These are phyloP conservation scores for Leccinum disarticulatum DNA, from an alignment of 768 basidiomycete species.

Conservation along the genomic window DNA sequence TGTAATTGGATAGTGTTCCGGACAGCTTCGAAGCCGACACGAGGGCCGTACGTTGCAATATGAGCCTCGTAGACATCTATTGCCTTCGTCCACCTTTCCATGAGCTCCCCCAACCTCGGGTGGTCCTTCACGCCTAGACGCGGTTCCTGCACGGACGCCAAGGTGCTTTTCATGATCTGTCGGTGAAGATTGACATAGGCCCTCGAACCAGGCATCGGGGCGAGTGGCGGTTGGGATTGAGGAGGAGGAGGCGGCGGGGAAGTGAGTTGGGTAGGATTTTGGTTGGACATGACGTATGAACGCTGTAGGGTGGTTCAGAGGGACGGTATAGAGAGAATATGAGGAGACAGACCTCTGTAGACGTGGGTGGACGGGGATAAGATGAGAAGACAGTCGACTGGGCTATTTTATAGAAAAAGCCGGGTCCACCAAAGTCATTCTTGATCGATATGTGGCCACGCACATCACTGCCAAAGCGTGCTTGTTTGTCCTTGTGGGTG, in stretches of 20 bases:
- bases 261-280: slow-evolving; percentile 10
- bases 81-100: slow-evolving; percentile 15
- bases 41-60: slow-evolving; percentile 21
- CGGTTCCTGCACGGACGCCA: slow-evolving; percentile 23
- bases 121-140: neutral
- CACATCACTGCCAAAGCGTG: slow-evolving; percentile 31
- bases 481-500: slow-evolving; percentile 51
- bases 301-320: slow-evolving; percentile 5
- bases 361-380: neutral
- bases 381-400: neutral
- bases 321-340: neutral
- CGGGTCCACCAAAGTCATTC: slow-evolving; percentile 33
- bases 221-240: neutral
- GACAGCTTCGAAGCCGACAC: slow-evolving; percentile 14
- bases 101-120: slow-evolving; percentile 3
- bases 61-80: slow-evolving; percentile 20
- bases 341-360: slow-evolving; percentile 6
- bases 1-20: slow-evolving; percentile 18
- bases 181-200: slow-evolving; percentile 19
- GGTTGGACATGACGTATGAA: slow-evolving; percentile 17
- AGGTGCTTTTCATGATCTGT: slow-evolving; percentile 19
- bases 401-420: slow-evolving; percentile 25
- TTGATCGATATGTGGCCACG: slow-evolving; percentile 31
- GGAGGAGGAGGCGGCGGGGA: neutral
- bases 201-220: slow-evolving; percentile 22